Base-by-base conservation (phyloP, 2,329 filamentous ascomycete species). In the Fusarium temperatum region DNA sequence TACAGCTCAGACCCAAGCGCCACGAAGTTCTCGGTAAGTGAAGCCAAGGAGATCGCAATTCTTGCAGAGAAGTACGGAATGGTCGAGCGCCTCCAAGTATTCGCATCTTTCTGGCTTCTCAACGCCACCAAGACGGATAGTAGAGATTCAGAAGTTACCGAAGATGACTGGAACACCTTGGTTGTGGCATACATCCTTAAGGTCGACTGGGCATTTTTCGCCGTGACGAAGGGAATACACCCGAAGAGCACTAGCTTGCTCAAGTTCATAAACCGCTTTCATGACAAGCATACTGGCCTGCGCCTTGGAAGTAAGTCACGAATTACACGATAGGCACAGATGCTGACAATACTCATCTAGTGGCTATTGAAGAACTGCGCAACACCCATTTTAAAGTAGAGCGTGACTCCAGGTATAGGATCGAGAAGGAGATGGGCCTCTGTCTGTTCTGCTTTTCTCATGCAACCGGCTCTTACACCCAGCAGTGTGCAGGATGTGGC, bases 1-100 rank as follows among this genome's bases (percentile, higher is more conserved):
- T 44, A 64, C 2, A 22, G 55, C 6, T 8, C 62, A 30, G 62
- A 51, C 1, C 8, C 12, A 15, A 12, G 9, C 17, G 15, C 41
- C 4, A 5, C 0, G 0, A 24, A 24, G 5, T 26, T 20, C 18
- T 8, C 3, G n/a, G 11, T 13, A 1, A 0, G 1, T 0, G 20
- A 41, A 4, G 15, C 6, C 14, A 35, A 42, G 0, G 30, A 44
- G 10, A n/a, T 64, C 1, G 36, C 30, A 1, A 28, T 64, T 22
- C 6, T 64, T 5, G 62, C 62, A 7, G 62, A 60, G 1, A 64
- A 64, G 12, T 61, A 64, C 7, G 36, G 8, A 1, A 38, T 61
- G 36, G 10, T 1, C 1, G 17, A 38, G 0, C 62, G 55, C 5
- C 8, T 64, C 12, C 2, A 1, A 15, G 2, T 36, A 6, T 48